phyloP scores from a whole-genome alignment of 129 eudicot genomes.

The Solidago caesia region DNA sequence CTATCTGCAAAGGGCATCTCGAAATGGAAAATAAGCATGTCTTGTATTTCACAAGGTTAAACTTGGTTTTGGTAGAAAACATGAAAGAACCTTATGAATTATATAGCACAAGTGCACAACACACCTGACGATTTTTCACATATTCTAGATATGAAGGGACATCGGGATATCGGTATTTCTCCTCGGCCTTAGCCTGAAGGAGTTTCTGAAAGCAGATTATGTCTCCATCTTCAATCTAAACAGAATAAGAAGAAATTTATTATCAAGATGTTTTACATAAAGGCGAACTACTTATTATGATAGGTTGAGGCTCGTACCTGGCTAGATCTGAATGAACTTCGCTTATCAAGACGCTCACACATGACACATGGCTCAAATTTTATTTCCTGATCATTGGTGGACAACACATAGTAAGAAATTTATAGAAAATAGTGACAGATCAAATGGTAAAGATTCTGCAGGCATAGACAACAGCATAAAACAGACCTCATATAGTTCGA shows the following conservation, averaged over 20 bases:
- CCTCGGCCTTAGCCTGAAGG: constrained; percentile 46
- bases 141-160: constrained; percentile 87
- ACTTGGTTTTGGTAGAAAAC: not conserved
- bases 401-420: constrained; percentile 7
- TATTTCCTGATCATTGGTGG: constrained; percentile 61
- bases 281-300: not conserved
- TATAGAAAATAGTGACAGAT: not conserved
- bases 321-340: constrained; percentile 68
- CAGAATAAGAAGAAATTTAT: not conserved
- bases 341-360: constrained; percentile 90
- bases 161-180: constrained; percentile 57
- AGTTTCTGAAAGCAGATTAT: constrained; percentile 86
- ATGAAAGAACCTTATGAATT: not conserved
- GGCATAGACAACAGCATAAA: constrained; percentile 1
- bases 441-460: constrained; percentile 1
- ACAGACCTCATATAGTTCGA: constrained; percentile 89
- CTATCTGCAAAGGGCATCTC: constrained; percentile 47
- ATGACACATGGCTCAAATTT: constrained; percentile 90
- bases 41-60: not conserved
- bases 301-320: constrained; percentile 53
- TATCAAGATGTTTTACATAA: not conserved
- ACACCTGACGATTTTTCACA: constrained; percentile 81
- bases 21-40: not conserved
- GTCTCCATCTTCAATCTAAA: constrained; percentile 90
- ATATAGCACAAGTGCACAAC: not conserved